A percentile compares a stretch with the other conserved stretches of the same genome.
phyloP scores from a whole-genome alignment of 1,284 basidiomycete genomes.

The Leccinum fallax region DNA sequence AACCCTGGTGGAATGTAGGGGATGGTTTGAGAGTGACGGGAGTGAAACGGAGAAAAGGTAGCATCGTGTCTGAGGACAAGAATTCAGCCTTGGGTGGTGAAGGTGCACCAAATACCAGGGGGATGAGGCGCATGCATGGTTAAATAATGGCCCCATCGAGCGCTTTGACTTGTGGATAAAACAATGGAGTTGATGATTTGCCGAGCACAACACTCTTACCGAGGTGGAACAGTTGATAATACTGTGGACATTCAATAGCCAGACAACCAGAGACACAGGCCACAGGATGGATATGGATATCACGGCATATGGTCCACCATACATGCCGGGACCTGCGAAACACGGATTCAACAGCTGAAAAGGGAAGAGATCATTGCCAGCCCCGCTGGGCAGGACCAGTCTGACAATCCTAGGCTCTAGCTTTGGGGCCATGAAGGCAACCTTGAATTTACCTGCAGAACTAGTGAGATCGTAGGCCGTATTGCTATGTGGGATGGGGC shows the following conservation, averaged over 20 bases:
- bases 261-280: neutral
- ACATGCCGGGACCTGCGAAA: neutral
- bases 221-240: constrained; percentile 10
- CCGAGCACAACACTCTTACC: constrained; percentile 4
- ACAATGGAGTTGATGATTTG: constrained; percentile 19
- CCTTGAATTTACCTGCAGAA: neutral
- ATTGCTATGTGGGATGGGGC: neutral
- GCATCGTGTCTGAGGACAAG: constrained; percentile 14
- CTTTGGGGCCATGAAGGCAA: neutral
- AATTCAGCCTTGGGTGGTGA: neutral
- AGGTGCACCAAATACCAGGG: neutral
- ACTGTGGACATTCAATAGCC: constrained; percentile 5
- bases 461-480: neutral
- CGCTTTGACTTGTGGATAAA: constrained; percentile 9
- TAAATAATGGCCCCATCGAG: constrained; percentile 18
- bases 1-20: constrained; percentile 2
- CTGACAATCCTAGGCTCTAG: neutral
- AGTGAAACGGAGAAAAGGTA: constrained; percentile 9
- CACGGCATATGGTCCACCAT: neutral
- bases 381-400: neutral
- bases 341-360: neutral
- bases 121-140: neutral
- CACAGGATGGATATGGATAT: neutral
- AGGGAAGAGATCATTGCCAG: neutral
- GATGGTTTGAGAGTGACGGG: constrained; percentile 11